Evolutionary conservation across 768 basidiomycete genomes (phyloP).

Genomic region (Pleurotus eryngii): DNA sequence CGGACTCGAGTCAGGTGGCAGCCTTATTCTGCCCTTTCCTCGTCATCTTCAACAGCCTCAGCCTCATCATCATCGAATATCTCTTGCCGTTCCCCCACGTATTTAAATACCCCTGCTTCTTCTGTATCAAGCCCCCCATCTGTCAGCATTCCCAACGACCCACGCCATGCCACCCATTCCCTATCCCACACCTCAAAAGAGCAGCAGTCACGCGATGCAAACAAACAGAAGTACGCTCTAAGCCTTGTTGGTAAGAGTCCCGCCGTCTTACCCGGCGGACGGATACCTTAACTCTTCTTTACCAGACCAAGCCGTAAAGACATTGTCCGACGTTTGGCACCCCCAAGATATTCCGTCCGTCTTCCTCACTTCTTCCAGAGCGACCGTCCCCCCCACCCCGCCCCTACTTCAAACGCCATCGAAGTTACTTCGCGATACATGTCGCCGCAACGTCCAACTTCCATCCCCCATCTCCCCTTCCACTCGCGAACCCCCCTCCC

Average conservation of each 20-base stretch:
- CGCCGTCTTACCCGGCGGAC: not conserved
- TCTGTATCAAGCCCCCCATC: conserved; percentile 47
- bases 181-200: conserved; percentile 31
- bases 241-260: conserved; percentile 64
- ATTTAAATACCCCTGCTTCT: conserved; percentile 58
- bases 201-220: conserved; percentile 26
- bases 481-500: conserved; percentile 30
- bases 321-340: conserved; percentile 76
- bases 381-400: conserved; percentile 23
- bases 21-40: conserved; percentile 58
- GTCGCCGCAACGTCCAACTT: conserved; percentile 36
- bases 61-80: not conserved
- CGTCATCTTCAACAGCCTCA: conserved; percentile 27
- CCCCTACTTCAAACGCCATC: conserved; percentile 2
- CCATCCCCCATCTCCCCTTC: conserved; percentile 54
- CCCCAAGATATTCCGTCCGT: conserved; percentile 68
- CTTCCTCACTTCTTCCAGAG: conserved; percentile 37
- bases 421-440: conserved; percentile 1
- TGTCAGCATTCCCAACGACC: conserved; percentile 30
- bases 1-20: conserved; percentile 78
- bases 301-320: conserved; percentile 77
- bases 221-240: conserved; percentile 50
- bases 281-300: conserved; percentile 13
- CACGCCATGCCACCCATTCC: conserved; percentile 27
- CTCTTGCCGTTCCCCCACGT: conserved; percentile 36